A percentile compares a stretch with the other conserved stretches of the same genome.
phyloP scores from a whole-genome alignment of 768 basidiomycete genomes.

The Naematelia encephala region DNA sequence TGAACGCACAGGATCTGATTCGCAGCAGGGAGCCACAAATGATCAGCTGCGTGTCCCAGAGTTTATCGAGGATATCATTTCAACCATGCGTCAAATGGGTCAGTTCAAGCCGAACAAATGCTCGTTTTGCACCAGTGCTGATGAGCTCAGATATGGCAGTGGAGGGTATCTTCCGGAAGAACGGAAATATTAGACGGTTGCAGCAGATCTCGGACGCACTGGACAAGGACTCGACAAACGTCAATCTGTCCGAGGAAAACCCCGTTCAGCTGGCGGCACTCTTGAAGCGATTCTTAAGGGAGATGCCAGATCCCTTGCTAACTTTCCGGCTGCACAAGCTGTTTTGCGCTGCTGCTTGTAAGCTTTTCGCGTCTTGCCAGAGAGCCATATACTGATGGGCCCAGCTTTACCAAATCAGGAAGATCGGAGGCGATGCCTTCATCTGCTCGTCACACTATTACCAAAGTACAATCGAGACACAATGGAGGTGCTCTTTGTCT shows the following conservation, averaged over 20 bases:
- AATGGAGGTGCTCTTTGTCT: slow-evolving; percentile 95
- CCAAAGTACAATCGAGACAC: slow-evolving; percentile 95
- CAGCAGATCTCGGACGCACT: slow-evolving; percentile 88
- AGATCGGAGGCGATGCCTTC: slow-evolving; percentile 78
- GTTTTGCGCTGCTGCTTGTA: slow-evolving; percentile 82
- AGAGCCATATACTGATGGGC: background rate
- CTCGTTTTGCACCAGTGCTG: too few species aligned
- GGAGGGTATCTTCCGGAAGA: slow-evolving; percentile 97
- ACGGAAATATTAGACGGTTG: slow-evolving; percentile 90
- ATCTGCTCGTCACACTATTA: slow-evolving; percentile 77
- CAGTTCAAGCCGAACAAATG: slow-evolving; percentile 38
- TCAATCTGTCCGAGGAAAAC: slow-evolving; percentile 90
- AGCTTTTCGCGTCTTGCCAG: slow-evolving; percentile 47
- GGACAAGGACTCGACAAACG: slow-evolving; percentile 86
- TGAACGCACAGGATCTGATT: slow-evolving; percentile 93
- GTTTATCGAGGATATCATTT: slow-evolving; percentile 96
- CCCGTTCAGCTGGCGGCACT: slow-evolving; percentile 95
- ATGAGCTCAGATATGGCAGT: slow-evolving; percentile 82
- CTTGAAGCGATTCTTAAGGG: slow-evolving; percentile 93
- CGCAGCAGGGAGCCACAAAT: slow-evolving; percentile 77
- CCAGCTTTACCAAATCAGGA: slow-evolving; percentile 68
- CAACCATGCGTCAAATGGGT: slow-evolving; percentile 99
- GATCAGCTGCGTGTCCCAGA: slow-evolving; percentile 84
- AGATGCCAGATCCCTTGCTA: slow-evolving; percentile 92
- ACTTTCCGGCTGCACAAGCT: slow-evolving; percentile 89